These are phyloP conservation scores for Naegleria fowleri DNA, from an alignment of 208 protist genomes.

Conservation along the genomic window DNA sequence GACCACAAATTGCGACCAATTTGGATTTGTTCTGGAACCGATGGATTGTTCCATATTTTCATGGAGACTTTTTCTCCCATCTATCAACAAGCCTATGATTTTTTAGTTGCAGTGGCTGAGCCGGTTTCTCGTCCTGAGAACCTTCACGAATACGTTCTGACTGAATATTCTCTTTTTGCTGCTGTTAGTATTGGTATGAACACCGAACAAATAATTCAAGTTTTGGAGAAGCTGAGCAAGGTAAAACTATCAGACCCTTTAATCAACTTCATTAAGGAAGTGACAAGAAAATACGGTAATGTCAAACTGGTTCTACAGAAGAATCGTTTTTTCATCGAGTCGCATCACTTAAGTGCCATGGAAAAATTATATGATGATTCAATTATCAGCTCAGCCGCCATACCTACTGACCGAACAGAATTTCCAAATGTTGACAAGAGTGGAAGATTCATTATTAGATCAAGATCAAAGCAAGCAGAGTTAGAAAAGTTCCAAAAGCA, in stretches of 20 bases:
- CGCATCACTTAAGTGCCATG: not conserved
- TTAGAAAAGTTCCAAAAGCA: not conserved
- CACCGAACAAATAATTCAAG: constrained; percentile 71
- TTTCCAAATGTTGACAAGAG: constrained; percentile 16
- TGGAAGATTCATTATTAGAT: constrained; percentile 4
- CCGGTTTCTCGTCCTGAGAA: constrained; percentile 79
- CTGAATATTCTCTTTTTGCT: constrained; percentile 89
- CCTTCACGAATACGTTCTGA: constrained; percentile 96
- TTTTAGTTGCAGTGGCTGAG: constrained; percentile 87
- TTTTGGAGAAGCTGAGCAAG: constrained; percentile 73
- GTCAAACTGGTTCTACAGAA: constrained; percentile 25
- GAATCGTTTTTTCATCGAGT: constrained; percentile 18
- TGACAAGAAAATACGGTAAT: constrained; percentile 11
- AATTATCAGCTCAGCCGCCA: not conserved
- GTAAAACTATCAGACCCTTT: not conserved
- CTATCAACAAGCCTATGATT: constrained; percentile 60
- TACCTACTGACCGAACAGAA: not conserved
- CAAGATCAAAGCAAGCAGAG: not conserved
- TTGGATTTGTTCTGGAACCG: not conserved
- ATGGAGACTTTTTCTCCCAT: constrained; percentile 31
- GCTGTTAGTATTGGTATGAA: constrained; percentile 87
- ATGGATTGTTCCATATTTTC: constrained; percentile 10
- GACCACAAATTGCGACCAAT: not conserved
- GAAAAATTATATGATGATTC: not conserved
- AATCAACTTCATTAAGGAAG: not conserved